Percentiles rank a stretch among this genome's conserved stretches.
Evolutionary conservation across 352 stramenopile genomes (phyloP).

Genomic region (Phytophthora uliginosa): DNA sequence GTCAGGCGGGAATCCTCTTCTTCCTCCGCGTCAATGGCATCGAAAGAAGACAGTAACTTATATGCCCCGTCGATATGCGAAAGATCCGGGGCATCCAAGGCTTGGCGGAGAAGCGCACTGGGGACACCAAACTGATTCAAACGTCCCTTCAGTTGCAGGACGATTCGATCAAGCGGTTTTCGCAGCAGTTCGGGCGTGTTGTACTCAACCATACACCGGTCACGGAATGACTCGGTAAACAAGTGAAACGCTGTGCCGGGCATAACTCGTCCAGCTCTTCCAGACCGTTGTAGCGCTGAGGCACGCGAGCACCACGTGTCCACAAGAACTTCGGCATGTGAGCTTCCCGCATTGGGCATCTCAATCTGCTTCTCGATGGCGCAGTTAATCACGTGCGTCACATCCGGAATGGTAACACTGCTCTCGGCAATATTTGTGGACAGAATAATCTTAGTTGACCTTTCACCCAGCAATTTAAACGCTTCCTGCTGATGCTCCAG

Average conservation of each 20-base stretch:
- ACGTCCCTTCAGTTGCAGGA: constrained; percentile 82
- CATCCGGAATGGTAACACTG: constrained; percentile 96
- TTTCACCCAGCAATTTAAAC: constrained; percentile 56
- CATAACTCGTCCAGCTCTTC: constrained; percentile 94
- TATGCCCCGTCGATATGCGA: constrained; percentile 81
- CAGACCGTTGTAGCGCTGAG: constrained; percentile 86
- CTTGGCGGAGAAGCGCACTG: constrained; percentile 72
- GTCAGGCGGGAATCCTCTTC: constrained; percentile 76
- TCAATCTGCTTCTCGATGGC: constrained; percentile 89
- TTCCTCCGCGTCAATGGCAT: constrained; percentile 70
- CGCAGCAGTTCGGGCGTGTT: constrained; percentile 85
- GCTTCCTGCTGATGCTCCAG: constrained; percentile 81
- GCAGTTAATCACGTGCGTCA: constrained; percentile 92
- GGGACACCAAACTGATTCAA: constrained; percentile 78
- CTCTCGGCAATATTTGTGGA: constrained; percentile 98
- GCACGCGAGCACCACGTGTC: constrained; percentile 96
- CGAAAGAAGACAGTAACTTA: constrained; percentile 75
- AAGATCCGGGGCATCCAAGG: constrained; percentile 74
- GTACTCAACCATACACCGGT: constrained; percentile 81
- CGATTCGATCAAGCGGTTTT: constrained; percentile 85
- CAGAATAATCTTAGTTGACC: constrained; percentile 94
- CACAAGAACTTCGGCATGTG: constrained; percentile 78
- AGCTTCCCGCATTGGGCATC: constrained; percentile 77
- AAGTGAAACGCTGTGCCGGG: constrained; percentile 94
- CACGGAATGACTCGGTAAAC: constrained; percentile 78